A percentile compares a stretch with the other conserved stretches of the same genome.
These are phyloP conservation scores for Stemphylium vesicarium DNA, from an alignment of 2,329 filamentous ascomycete species.

Conservation along the genomic window DNA sequence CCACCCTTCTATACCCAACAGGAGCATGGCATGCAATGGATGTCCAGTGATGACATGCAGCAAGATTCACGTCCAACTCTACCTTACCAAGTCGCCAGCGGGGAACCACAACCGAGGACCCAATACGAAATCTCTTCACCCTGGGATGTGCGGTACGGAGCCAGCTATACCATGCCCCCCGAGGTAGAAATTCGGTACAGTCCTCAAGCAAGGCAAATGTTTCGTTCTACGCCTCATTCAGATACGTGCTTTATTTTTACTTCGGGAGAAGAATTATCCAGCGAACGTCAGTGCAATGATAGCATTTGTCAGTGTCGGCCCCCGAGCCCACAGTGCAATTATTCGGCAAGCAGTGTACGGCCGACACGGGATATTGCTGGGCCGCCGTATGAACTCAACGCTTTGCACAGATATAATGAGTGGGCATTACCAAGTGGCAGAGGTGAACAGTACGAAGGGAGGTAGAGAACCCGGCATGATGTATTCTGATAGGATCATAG, in stretches of 20 bases:
- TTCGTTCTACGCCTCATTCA: neutral
- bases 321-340: neutral
- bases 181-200: neutral
- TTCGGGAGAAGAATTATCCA: neutral
- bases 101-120: neutral
- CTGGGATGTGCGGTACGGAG: neutral
- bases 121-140: neutral
- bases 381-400: neutral
- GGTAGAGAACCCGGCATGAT: too few relatives aligned
- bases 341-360: neutral
- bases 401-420: neutral
- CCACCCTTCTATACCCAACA: neutral
- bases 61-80: neutral
- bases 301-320: neutral
- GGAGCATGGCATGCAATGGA: neutral
- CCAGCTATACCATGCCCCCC: neutral
- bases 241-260: too few relatives aligned
- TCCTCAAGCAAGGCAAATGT: neutral
- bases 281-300: neutral
- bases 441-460: too few relatives aligned
- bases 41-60: neutral
- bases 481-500: too few relatives aligned
- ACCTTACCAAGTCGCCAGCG: neutral
- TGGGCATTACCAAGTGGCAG: neutral
- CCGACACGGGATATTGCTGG: neutral